phyloP scores from a whole-genome alignment of 202 grass and related monocot species.

The Panicum virgatum region DNA sequence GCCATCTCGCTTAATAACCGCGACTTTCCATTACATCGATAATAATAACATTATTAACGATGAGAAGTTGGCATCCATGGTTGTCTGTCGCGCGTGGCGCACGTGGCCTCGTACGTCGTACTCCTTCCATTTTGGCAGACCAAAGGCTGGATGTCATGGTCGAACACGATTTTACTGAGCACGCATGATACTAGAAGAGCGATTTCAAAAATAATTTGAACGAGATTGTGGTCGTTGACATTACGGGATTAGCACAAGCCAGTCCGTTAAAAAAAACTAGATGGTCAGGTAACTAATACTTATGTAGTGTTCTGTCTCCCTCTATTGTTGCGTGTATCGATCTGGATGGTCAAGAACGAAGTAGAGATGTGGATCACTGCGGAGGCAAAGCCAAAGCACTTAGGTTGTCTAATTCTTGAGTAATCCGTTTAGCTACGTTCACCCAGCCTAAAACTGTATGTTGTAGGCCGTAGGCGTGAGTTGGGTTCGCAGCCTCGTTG shows the following conservation, averaged over 20 bases:
- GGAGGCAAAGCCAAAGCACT: too few relatives aligned
- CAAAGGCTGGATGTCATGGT: not conserved
- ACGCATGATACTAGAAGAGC: not conserved
- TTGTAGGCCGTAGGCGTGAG: too few relatives aligned
- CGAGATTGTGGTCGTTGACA: not conserved
- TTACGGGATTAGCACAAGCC: not conserved
- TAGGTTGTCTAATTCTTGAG: too few relatives aligned
- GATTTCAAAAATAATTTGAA: too few relatives aligned
- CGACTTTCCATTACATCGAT: not conserved
- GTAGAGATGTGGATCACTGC: too few relatives aligned
- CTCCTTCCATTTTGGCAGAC: not conserved
- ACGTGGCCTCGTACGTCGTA: not conserved
- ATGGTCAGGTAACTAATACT: not conserved
- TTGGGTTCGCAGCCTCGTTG: too few relatives aligned
- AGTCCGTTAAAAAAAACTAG: not conserved
- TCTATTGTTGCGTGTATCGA: not conserved
- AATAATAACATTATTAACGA: not conserved
- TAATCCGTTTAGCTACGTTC: too few relatives aligned
- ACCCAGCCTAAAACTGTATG: too few relatives aligned
- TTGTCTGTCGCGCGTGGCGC: not conserved
- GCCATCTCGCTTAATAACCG: not conserved
- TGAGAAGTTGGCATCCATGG: not conserved
- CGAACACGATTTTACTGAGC: not conserved
- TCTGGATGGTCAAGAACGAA: too few relatives aligned
- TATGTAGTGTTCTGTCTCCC: not conserved